Conservation (phyloP, 331 rosid species). For the Pyrus hybrid region DNA sequence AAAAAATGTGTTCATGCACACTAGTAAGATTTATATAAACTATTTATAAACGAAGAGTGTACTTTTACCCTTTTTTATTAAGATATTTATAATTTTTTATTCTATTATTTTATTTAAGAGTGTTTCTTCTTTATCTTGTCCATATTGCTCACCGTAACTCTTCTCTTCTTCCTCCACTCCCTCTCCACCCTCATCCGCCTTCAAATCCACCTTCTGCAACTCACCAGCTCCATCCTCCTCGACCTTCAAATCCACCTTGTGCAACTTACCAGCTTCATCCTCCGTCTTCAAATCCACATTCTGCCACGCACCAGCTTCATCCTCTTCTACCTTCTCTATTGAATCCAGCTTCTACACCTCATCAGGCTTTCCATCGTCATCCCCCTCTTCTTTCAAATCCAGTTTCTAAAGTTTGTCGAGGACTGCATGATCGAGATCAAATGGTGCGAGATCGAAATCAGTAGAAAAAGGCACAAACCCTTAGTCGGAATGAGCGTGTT, state of each 20-base stretch:
- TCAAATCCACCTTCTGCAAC: conserved; percentile 5
- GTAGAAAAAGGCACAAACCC: conserved; percentile 15
- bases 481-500: conserved; percentile 3
- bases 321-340: conserved; percentile 10
- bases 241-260: not conserved
- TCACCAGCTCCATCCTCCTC: conserved; percentile 1
- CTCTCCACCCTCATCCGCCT: conserved; percentile 20
- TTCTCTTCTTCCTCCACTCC: conserved; percentile 12
- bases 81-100: too few species aligned
- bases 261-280: conserved; percentile 6
- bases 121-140: too few species aligned
- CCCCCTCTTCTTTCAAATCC: not conserved
- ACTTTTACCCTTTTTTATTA: too few species aligned
- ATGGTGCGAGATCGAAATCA: conserved; percentile 25
- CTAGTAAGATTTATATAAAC: too few species aligned
- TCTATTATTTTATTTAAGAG: too few species aligned
- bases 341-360: conserved; percentile 3
- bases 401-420: not conserved
- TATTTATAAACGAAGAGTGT: too few species aligned
- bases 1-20: too few species aligned
- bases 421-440: conserved; percentile 30
- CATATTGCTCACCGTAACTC: not conserved
- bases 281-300: conserved; percentile 16
- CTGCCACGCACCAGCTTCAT: not conserved
- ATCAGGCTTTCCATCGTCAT: not conserved